A percentile compares a stretch with the other conserved stretches of the same genome.
phyloP scores from a whole-genome alignment of 1,284 basidiomycete genomes.

The Porodaedalea pini region DNA sequence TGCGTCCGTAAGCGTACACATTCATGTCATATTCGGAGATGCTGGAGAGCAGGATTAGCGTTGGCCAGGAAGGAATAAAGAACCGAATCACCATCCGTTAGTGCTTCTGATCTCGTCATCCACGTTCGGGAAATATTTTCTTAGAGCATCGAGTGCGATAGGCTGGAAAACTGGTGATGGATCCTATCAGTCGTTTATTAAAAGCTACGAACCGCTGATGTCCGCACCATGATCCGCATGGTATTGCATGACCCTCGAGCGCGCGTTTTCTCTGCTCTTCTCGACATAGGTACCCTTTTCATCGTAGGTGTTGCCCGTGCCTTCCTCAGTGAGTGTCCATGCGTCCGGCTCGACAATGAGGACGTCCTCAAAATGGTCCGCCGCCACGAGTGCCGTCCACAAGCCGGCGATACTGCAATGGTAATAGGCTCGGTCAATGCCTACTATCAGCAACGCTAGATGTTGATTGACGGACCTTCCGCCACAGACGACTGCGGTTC shows the following conservation, averaged over 20 bases:
- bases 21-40: slow-evolving; percentile 5
- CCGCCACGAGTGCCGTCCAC: slow-evolving; percentile 27
- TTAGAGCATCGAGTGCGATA: slow-evolving; percentile 22
- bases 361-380: slow-evolving; percentile 35
- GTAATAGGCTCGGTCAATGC: neutral
- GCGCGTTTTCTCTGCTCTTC: slow-evolving; percentile 20
- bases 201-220: neutral
- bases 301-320: slow-evolving; percentile 5
- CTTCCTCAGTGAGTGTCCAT: slow-evolving; percentile 24
- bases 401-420: slow-evolving; percentile 29
- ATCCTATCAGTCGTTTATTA: neutral
- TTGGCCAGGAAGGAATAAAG: neutral
- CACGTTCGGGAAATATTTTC: slow-evolving; percentile 28
- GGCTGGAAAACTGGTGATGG: slow-evolving; percentile 20
- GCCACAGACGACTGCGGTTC: slow-evolving; percentile 29
- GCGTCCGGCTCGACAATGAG: slow-evolving; percentile 34
- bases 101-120: slow-evolving; percentile 23
- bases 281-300: slow-evolving; percentile 12
- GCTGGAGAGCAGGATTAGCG: neutral
- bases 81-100: slow-evolving; percentile 16
- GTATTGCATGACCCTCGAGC: slow-evolving; percentile 31
- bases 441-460: too few relatives aligned
- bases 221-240: slow-evolving; percentile 27
- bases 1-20: neutral
- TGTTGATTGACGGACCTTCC: slow-evolving; percentile 25